These are phyloP conservation scores for Euclidium syriacum DNA, from an alignment of 345 rosid species.

Conservation along the genomic window DNA sequence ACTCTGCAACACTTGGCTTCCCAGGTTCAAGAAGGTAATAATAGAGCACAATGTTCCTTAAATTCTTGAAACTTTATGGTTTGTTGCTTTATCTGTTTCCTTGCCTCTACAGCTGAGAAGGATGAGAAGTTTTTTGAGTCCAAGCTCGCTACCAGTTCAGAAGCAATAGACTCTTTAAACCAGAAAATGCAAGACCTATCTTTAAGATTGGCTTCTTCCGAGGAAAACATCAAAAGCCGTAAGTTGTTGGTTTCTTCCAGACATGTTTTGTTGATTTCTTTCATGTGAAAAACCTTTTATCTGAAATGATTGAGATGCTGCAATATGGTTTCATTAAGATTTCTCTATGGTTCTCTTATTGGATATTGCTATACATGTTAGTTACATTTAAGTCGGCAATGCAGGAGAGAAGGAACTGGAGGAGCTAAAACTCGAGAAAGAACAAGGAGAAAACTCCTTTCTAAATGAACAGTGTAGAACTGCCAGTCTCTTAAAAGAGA, in stretches of 20 bases:
- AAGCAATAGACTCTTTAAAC: slow-evolving; percentile 25
- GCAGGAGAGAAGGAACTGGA: slow-evolving; percentile 63
- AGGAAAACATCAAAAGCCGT: slow-evolving; percentile 49
- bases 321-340: not conserved
- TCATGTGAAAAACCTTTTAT: not conserved
- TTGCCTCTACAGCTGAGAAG: slow-evolving; percentile 56
- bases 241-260: slow-evolving; percentile 29
- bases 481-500: slow-evolving; percentile 50
- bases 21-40: slow-evolving; percentile 78
- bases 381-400: slow-evolving; percentile 13
- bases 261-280: slow-evolving; percentile 1
- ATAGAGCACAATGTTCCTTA: not conserved
- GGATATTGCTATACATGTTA: not conserved
- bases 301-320: not conserved
- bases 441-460: slow-evolving; percentile 46
- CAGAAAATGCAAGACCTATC: slow-evolving; percentile 21
- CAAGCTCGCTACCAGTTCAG: slow-evolving; percentile 19
- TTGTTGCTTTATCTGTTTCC: slow-evolving; percentile 10
- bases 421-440: slow-evolving; percentile 56
- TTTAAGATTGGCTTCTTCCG: slow-evolving; percentile 36
- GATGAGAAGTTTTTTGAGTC: slow-evolving; percentile 22
- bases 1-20: slow-evolving; percentile 69
- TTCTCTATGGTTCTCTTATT: not conserved
- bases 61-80: not conserved
- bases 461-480: slow-evolving; percentile 41